Percentiles rank a stretch among this genome's conserved stretches.
phyloP scores from a whole-genome alignment of 108 stramenopile genomes.

The Cyclostephanos tholiformis region DNA sequence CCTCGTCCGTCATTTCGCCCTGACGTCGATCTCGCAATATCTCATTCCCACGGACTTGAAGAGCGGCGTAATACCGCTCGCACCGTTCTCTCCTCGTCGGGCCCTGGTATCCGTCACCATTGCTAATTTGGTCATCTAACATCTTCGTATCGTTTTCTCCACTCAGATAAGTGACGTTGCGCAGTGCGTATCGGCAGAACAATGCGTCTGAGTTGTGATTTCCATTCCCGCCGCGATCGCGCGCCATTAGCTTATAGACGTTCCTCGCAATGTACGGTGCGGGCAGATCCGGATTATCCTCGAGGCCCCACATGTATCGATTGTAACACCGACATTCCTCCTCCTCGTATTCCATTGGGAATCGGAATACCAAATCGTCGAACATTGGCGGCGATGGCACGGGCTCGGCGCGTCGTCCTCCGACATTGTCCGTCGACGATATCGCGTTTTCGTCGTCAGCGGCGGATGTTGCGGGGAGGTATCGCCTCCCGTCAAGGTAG shows the following conservation, averaged over 20 bases:
- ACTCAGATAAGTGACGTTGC: slow-evolving; percentile 70
- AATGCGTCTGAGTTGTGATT: slow-evolving; percentile 20
- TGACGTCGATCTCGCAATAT: not conserved
- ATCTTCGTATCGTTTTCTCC: slow-evolving; percentile 61
- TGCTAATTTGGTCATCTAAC: slow-evolving; percentile 49
- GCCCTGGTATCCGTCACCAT: slow-evolving; percentile 70
- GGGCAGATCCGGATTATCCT: slow-evolving; percentile 46
- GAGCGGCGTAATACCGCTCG: slow-evolving; percentile 50
- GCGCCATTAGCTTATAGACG: slow-evolving; percentile 10
- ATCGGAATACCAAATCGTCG: slow-evolving; percentile 31
- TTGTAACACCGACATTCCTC: slow-evolving; percentile 64
- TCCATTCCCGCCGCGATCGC: slow-evolving; percentile 18
- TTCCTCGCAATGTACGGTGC: slow-evolving; percentile 60
- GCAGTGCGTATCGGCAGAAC: slow-evolving; percentile 56
- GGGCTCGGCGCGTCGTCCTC: not conserved
- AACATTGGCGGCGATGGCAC: not conserved
- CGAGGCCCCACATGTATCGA: slow-evolving; percentile 80
- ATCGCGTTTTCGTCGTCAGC: slow-evolving; percentile 14
- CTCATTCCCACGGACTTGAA: slow-evolving; percentile 31
- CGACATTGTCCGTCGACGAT: not conserved
- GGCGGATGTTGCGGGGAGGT: slow-evolving; percentile 22
- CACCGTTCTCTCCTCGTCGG: slow-evolving; percentile 61
- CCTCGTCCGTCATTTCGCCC: slow-evolving; percentile 11
- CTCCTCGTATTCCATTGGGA: slow-evolving; percentile 17
- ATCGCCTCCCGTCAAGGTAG: slow-evolving; percentile 72